Base-by-base conservation (phyloP, 2,329 filamentous ascomycete species). In the Coniochaeta pulveracea region DNA sequence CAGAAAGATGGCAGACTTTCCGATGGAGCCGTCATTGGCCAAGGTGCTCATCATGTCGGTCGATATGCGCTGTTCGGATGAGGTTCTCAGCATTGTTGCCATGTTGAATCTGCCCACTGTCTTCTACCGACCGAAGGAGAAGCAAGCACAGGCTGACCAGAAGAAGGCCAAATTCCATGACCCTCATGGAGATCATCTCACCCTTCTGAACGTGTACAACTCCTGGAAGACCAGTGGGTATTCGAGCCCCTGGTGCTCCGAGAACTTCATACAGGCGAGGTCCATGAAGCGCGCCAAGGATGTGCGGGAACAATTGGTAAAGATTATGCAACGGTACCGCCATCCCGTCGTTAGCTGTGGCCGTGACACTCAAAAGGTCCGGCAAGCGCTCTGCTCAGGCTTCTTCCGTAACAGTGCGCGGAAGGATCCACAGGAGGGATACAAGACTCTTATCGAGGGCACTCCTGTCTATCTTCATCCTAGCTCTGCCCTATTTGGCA, bases 121-220 rank as follows among this genome's bases (percentile, higher is more conserved):
- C 26, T 98, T 96, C 60, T 93, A 95, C 57, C 79, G 93, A 0
- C 91, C 93, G 0, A 94, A 95, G 49, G 93, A 98, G 52, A 98
- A 98, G 61, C 89, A 96, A 51, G 72, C 83, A 30, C 85, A 94
- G 55, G 91, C 93, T 3, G 91, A 98, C 51, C 85, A 95, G 57
- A 96, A 96, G 65, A 95, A 95, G 58, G 71, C 86, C 43, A 95
- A 95, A 54, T 98, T 98, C 60, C 85, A 95, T 60, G 91, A 98
- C 49, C 83, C 89, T 0, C 77, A 85, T 36, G 91, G 91, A 34
- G 91, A 98, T 51, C 91, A 98, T 49, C 67, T 98, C 10, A 98
- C 91, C 0, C 68, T 96, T 0, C 73, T 98, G 26, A 98, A 98
- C 47, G 88, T 98, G 1, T 98, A 93, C 63, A 94, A 95, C 49